These are phyloP conservation scores for Eucalyptus curtisii DNA, from an alignment of 345 rosid genomes.

Conservation along the genomic window DNA sequence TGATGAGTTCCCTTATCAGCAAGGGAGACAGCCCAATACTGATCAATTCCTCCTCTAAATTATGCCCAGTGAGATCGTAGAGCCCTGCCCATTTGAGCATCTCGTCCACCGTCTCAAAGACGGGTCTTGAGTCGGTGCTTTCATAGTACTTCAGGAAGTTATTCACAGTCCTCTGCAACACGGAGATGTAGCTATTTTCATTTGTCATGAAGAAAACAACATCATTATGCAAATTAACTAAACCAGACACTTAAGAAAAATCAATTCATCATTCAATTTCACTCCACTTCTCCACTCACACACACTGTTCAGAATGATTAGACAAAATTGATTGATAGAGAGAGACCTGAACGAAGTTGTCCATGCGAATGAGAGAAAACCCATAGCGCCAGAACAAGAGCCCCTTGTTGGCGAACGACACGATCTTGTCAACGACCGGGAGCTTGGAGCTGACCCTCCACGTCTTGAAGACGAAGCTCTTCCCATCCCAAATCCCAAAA, in stretches of 20 bases:
- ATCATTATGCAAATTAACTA: neutral
- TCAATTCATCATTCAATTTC: neutral
- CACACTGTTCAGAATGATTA: neutral
- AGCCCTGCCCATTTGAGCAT: constrained; percentile 88
- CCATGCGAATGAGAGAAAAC: constrained; percentile 65
- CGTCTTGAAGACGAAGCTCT: constrained; percentile 49
- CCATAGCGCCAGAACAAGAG: constrained; percentile 54
- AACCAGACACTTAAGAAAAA: neutral
- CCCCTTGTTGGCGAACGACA: constrained; percentile 40
- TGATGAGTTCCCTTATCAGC: constrained; percentile 56
- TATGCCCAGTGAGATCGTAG: constrained; percentile 49
- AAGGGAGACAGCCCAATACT: constrained; percentile 36
- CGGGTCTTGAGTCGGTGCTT: constrained; percentile 45
- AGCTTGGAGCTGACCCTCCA: constrained; percentile 13
- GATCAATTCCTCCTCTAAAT: constrained; percentile 41
- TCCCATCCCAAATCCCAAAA: constrained; percentile 79
- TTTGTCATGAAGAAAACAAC: neutral
- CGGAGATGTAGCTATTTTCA: neutral
- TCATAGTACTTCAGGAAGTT: constrained; percentile 74
- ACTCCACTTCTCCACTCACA: neutral
- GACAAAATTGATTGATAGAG: neutral
- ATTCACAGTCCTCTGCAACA: constrained; percentile 41
- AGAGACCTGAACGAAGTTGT: constrained; percentile 51
- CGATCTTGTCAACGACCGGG: constrained; percentile 38
- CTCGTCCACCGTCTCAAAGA: constrained; percentile 66